Evolutionary conservation across 2,329 filamentous ascomycete species (phyloP).

Genomic region (Moelleriella libera): DNA sequence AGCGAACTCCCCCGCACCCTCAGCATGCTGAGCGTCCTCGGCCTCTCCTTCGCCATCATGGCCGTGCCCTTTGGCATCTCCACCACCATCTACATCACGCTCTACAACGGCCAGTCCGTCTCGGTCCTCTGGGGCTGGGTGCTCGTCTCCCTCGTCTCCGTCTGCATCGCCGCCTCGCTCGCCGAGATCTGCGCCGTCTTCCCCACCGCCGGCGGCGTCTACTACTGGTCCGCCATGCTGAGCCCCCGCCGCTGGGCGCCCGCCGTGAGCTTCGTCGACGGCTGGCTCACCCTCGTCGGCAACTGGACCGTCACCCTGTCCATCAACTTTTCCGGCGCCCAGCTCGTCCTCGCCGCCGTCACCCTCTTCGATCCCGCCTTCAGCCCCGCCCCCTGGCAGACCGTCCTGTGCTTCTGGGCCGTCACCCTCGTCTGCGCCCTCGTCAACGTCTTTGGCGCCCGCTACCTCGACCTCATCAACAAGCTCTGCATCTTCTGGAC

Average conservation of each 20-base stretch:
- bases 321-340: conserved; percentile 56
- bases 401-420: conserved; percentile 60
- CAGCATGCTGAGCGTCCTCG: conserved; percentile 32
- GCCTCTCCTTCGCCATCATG: conserved; percentile 36
- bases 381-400: conserved; percentile 49
- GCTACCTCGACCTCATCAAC: conserved; percentile 50
- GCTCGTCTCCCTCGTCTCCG: conserved; percentile 52
- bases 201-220: conserved; percentile 46
- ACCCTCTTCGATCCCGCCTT: conserved; percentile 50
- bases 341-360: conserved; percentile 55
- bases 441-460: conserved; percentile 51
- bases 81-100: conserved; percentile 31
- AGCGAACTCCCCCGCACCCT: conserved; percentile 35
- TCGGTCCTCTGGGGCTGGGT: conserved; percentile 59
- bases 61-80: conserved; percentile 35
- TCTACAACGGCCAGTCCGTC: conserved; percentile 62
- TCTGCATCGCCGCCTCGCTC: conserved; percentile 56
- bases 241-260: conserved; percentile 46
- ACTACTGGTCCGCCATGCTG: conserved; percentile 61
- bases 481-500: conserved; percentile 64
- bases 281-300: conserved; percentile 60
- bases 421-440: conserved; percentile 49
- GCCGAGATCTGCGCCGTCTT: conserved; percentile 63
- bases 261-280: conserved; percentile 55
- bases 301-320: conserved; percentile 59